Evolutionary conservation across 2,329 filamentous ascomycete genomes (phyloP), one percentile per base, ranked within the genome.

Genomic region (Diaporthe ampelina): DNA sequence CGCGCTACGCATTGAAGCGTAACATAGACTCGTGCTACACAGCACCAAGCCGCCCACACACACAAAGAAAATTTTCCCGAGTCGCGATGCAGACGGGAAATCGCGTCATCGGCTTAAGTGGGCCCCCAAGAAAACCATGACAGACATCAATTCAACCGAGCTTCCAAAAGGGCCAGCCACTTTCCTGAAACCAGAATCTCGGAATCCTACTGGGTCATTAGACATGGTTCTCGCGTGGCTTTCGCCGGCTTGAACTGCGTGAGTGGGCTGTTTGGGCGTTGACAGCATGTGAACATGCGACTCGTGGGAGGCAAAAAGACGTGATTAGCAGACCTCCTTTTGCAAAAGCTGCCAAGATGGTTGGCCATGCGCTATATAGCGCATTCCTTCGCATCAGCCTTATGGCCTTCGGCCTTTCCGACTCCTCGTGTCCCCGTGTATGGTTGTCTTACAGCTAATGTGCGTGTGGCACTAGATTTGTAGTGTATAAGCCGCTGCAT

Each of bases 101-200:
- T 67, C 63, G 63, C 63, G 63, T 52, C 63, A 67, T 67, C 63
- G 45, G n/a, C 4, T 52, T 26, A 67, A 67, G 63, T 52, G 63
- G 63, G 63, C 4, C 32, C 32, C 63, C 63, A 67, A 52, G 63
- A 37, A 67, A 67, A 67, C 63, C 45, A 67, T 67, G 63, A 67
- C 63, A 52, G 45, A 67, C 29, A 0, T 52, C 29, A 67, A 67
- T 48, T 67, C 63, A 37, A 50, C 13, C 45, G 45, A 67, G 63
- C 45, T 52, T 26, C 45, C 63, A 52, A 67, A 65, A 37, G 29
- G 63, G 45, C 29, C 29, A 67, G 29, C 21, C 45, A 26, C 63
- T 37, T 67, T 67, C 63, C 45, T 67, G 32, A 67, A 67, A 67
- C 45, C 45, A 67, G 45, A 67, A 67, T 26, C 11, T 21, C 32